Evolutionary conservation across 495 filamentous ascomycete genomes (phyloP), one percentile per base, ranked within the genome.

Genomic region (Penicillium longicatenatum): DNA sequence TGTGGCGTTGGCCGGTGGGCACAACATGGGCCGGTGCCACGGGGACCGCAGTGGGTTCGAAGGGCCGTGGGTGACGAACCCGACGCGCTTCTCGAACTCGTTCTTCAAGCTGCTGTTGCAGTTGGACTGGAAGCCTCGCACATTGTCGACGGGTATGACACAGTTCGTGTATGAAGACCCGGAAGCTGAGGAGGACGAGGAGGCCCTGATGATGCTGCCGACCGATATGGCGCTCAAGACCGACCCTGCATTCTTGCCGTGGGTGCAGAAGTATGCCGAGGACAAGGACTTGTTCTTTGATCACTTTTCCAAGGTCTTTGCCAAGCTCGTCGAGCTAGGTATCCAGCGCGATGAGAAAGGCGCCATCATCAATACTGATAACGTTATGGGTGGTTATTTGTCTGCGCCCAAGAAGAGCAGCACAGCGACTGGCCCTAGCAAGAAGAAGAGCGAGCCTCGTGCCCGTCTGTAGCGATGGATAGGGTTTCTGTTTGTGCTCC

Each of bases 231-330:
- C 76, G 42, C 58, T 79, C 29, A 62, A 66, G 39, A 68, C 69
- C 3, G 76, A 79, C 54, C 62, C 68, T n/a, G 47, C 55, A 6
- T 77, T 79, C 53, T 56, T 61, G 12, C 66, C 68, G n/a, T 86
- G 81, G 81, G 84, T 86, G 17, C 70, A 84, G 69, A 60, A 68
- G 57, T 87, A 86, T 67, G 85, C 83, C 8, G 66, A 78, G 47
- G 84, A 86, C 50, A 83, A 84, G 67, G 84, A 85, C 1, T 33
- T 79, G 39, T 86, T 87, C 77, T 87, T 85, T 58, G 78, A 79
- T 44, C 77, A 86, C 65, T 86, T 86, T 60, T 50, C 80, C 19
- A 78, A 78, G 59, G 83, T 77, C 11, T 87, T 86, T 67, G 78
- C 77, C n/a, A 87, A 86, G 70, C 61, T 87, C 72, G 50, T 86